Evolutionary conservation across 2,329 filamentous ascomycete genomes (phyloP).

Genomic region (Elsinoe ampelina): DNA sequence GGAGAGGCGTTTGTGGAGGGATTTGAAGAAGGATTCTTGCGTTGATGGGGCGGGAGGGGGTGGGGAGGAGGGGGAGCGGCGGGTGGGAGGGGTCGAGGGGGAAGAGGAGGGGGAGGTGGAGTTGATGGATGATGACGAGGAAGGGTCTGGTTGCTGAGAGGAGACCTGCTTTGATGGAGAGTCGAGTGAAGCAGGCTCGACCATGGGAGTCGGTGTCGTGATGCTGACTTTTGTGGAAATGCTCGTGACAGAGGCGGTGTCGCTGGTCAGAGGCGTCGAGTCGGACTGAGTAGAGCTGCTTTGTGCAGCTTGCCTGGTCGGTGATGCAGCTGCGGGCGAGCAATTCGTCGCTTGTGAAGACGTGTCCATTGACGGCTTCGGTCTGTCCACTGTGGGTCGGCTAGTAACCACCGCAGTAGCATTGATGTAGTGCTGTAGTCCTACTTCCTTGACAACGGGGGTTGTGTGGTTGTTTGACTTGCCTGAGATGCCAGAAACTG

Average conservation of each 20-base stretch:
- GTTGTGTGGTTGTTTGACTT: background rate
- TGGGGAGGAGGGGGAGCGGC: background rate
- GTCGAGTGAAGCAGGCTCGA: background rate
- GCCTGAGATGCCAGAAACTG: background rate
- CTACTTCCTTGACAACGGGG: background rate
- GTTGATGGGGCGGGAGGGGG: conserved; percentile 56
- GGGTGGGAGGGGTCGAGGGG: background rate
- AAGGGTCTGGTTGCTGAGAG: background rate
- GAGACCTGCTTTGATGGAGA: background rate
- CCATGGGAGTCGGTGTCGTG: background rate
- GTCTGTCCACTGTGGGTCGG: background rate
- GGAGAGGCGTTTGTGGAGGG: conserved; percentile 83
- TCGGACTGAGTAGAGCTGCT: conserved; percentile 2
- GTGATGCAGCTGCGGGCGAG: conserved; percentile 3
- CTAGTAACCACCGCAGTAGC: background rate
- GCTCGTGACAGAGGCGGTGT: background rate
- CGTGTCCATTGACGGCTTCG: background rate
- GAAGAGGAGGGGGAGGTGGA: conserved; percentile 5
- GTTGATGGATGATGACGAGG: background rate
- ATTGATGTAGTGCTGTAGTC: conserved; percentile 5
- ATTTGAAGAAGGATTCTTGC: conserved; percentile 97
- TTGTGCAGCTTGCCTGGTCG: background rate
- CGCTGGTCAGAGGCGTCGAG: background rate
- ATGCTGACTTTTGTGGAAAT: background rate
- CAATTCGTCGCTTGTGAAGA: conserved; percentile 12